Evolutionary conservation across 2,329 filamentous ascomycete genomes (phyloP), one percentile per base, ranked within the genome.

Genomic region (Rachicladosporium sp.): DNA sequence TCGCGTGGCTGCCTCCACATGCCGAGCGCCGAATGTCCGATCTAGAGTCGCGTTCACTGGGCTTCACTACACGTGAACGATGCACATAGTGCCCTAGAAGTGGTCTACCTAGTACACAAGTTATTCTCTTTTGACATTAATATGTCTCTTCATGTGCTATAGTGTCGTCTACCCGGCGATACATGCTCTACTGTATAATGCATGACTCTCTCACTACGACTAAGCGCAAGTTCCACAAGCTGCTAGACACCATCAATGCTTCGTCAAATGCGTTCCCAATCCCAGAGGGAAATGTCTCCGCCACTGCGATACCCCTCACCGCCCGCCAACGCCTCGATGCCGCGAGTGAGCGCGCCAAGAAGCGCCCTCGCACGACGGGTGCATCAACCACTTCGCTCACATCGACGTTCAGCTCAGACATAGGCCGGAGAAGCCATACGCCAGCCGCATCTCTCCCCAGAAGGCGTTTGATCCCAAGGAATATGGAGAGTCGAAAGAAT

Each of bases 161-260:
- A 19, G 15, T 19, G 15, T 19, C 15, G 15, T 19, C 15, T 19
- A 19, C 15, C 15, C 15, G 15, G 15, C 15, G 15, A 19, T 19
- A 19, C 15, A 19, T 19, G 15, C 15, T 5, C 15, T 19, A 19
- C 15, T 19, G 3, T 19, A 19, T 19, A 19, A 62, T 61, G 60
- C 52, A 57, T 9, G 59, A 65, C 37, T 65, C 64, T 34, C 82
- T 87, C 68, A 82, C 82, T 55, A 75, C 80, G 15, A 84, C 80
- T n/a, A 89, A 88, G 65, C 74, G 83, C 51, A 88, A 88, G 61
- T 87, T 88, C 66, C 82, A 87, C 61, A 73, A 74, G 52, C 70
- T 87, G 10, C 68, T 88, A 19, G 81, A 86, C 55, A 65, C 67
- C 50, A 61, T 73, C 43, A 55, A 64, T 37, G 52, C 55, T 44